Conservation (phyloP, 2,329 filamentous ascomycete genomes). For the Mariannaea sp. region DNA sequence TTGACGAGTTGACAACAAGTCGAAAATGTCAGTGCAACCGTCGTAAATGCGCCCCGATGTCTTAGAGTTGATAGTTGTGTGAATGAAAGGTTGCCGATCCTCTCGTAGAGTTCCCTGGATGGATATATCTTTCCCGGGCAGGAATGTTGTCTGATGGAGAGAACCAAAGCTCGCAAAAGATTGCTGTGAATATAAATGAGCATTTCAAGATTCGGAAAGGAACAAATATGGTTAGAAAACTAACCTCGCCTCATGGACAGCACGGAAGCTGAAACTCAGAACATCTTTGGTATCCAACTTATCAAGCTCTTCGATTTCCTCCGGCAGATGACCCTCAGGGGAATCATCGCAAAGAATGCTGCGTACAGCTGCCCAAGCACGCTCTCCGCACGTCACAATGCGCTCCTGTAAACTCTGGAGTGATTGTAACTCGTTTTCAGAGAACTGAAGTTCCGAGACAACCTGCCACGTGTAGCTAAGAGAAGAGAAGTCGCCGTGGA, state of each 20-base stretch:
- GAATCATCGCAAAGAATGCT: conserved; percentile 89
- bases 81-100: conserved; percentile 76
- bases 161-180: conserved; percentile 67
- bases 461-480: conserved; percentile 63
- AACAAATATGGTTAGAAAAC: too few relatives aligned
- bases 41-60: conserved; percentile 91
- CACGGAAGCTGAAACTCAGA: conserved; percentile 92
- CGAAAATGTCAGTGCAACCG: conserved; percentile 86
- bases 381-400: conserved; percentile 63
- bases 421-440: conserved; percentile 41
- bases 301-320: conserved; percentile 73
- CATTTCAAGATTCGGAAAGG: too few relatives aligned
- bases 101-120: conserved; percentile 60
- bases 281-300: conserved; percentile 84
- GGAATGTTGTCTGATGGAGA: conserved; percentile 56
- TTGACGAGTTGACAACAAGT: conserved; percentile 73
- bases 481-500: conserved; percentile 73
- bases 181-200: conserved; percentile 58
- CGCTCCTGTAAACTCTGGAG: conserved; percentile 55
- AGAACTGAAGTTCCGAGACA: conserved; percentile 49
- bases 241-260: conserved; percentile 91
- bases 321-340: conserved; percentile 83
- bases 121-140: conserved; percentile 52
- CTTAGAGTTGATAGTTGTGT: conserved; percentile 80
- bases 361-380: conserved; percentile 78